These are phyloP conservation scores for Echites panduratus DNA, from an alignment of 257 asterid species.

Conservation along the genomic window DNA sequence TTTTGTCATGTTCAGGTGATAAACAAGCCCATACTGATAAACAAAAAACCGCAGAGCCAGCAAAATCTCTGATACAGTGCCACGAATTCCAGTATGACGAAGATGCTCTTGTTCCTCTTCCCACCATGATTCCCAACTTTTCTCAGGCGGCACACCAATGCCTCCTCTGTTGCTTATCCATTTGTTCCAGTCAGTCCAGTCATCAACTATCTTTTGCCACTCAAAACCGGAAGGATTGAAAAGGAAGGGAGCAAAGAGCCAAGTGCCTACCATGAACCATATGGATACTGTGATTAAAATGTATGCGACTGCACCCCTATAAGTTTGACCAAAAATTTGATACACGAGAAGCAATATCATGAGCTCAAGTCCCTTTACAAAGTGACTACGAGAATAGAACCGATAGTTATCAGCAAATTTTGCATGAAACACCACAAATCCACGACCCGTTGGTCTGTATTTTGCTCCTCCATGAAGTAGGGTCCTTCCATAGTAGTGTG, in stretches of 20 bases:
- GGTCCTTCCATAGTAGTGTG: slow-evolving; percentile 90
- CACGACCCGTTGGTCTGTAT: slow-evolving; percentile 95
- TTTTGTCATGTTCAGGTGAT: slow-evolving; percentile 73
- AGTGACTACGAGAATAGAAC: slow-evolving; percentile 95
- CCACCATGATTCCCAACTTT: slow-evolving; percentile 99
- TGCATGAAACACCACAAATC: slow-evolving; percentile 96
- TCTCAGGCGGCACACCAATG: slow-evolving; percentile 92
- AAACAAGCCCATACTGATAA: slow-evolving; percentile 92
- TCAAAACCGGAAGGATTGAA: slow-evolving; percentile 98
- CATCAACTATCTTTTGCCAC: slow-evolving; percentile 99
- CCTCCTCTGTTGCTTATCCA: slow-evolving; percentile 98
- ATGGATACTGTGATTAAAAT: slow-evolving; percentile 78
- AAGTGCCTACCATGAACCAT: slow-evolving; percentile 99
- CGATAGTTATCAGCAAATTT: slow-evolving; percentile 94
- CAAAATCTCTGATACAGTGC: slow-evolving; percentile 67
- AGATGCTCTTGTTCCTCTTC: slow-evolving; percentile 99
- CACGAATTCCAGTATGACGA: slow-evolving; percentile 85
- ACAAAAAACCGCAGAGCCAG: slow-evolving; percentile 75
- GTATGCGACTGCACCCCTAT: slow-evolving; percentile 69
- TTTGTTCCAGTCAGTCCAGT: slow-evolving; percentile 98
- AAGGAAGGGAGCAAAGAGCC: slow-evolving; percentile 98
- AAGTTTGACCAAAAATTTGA: slow-evolving; percentile 69
- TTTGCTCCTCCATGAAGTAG: slow-evolving; percentile 96
- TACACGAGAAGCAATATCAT: slow-evolving; percentile 80
- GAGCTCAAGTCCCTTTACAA: slow-evolving; percentile 89